These are phyloP conservation scores for Penicillium sp. DNA, from an alignment of 2,329 filamentous ascomycete genomes.

Conservation along the genomic window DNA sequence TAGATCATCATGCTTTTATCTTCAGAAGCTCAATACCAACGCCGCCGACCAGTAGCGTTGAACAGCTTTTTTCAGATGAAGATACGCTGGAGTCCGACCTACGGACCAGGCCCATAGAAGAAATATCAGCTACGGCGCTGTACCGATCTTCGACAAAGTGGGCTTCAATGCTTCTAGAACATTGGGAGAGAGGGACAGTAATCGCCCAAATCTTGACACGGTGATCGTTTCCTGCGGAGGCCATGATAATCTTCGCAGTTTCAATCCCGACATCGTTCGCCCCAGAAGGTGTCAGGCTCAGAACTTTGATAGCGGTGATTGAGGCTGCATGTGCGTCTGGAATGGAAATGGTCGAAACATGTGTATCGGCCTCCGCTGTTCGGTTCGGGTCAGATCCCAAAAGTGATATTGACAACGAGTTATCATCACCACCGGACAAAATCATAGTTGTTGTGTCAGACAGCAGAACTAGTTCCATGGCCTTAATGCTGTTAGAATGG, in stretches of 20 bases:
- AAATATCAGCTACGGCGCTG: slow-evolving; percentile 58
- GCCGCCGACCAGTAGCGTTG: slow-evolving; percentile 45
- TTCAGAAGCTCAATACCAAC: slow-evolving; percentile 48
- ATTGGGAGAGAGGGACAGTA: slow-evolving; percentile 25
- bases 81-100: not conserved
- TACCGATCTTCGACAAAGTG: slow-evolving; percentile 32
- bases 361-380: slow-evolving; percentile 5
- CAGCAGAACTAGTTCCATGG: slow-evolving; percentile 38
- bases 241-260: slow-evolving; percentile 25
- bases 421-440: slow-evolving; percentile 84
- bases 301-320: slow-evolving; percentile 40
- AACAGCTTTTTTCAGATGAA: slow-evolving; percentile 15
- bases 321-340: slow-evolving; percentile 48
- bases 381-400: slow-evolving; percentile 21
- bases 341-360: slow-evolving; percentile 35
- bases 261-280: not conserved
- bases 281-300: slow-evolving; percentile 7
- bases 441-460: slow-evolving; percentile 50
- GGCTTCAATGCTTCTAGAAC: slow-evolving; percentile 24
- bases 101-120: slow-evolving; percentile 45
- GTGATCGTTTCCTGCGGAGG: slow-evolving; percentile 48
- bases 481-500: slow-evolving; percentile 82
- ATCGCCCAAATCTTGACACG: slow-evolving; percentile 47
- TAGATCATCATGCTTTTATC: not conserved
- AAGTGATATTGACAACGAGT: slow-evolving; percentile 65